phyloP scores from a whole-genome alignment of 352 stramenopile genomes.

The Phytophthora crassamura region DNA sequence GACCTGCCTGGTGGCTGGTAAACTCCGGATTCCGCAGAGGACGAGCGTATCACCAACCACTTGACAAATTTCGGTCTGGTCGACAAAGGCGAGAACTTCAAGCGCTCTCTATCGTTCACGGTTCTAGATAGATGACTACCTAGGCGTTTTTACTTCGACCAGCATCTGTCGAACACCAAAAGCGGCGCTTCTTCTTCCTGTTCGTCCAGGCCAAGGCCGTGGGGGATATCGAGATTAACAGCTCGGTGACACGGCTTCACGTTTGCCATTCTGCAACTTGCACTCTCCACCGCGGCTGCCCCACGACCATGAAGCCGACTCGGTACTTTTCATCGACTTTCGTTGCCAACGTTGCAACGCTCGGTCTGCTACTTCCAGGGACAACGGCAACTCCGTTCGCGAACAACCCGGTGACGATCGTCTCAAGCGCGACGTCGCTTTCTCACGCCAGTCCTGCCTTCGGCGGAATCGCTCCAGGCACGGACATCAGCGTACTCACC shows the following conservation, averaged over 20 bases:
- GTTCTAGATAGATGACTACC: neutral
- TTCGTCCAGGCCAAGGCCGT: neutral
- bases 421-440: conserved; percentile 29
- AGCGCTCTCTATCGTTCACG: conserved; percentile 3
- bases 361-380: conserved; percentile 20
- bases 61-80: conserved; percentile 25
- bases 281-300: conserved; percentile 19
- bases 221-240: conserved; percentile 2
- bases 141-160: conserved; percentile 13
- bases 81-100: conserved; percentile 22
- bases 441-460: conserved; percentile 39
- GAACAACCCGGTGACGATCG: conserved; percentile 44
- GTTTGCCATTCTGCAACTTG: conserved; percentile 26
- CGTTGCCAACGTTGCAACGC: conserved; percentile 11
- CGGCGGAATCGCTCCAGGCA: conserved; percentile 24
- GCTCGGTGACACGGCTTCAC: neutral
- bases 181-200: conserved; percentile 17
- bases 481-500: conserved; percentile 15
- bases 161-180: conserved; percentile 36
- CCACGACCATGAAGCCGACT: conserved; percentile 27
- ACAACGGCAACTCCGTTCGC: conserved; percentile 31
- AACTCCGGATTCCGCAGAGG: conserved; percentile 27
- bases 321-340: conserved; percentile 14
- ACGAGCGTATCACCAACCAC: conserved; percentile 6
- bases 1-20: conserved; percentile 16